Evolutionary conservation across 192 early-diverging fungal species (phyloP).

Genomic region (Mortierella hygrophila): DNA sequence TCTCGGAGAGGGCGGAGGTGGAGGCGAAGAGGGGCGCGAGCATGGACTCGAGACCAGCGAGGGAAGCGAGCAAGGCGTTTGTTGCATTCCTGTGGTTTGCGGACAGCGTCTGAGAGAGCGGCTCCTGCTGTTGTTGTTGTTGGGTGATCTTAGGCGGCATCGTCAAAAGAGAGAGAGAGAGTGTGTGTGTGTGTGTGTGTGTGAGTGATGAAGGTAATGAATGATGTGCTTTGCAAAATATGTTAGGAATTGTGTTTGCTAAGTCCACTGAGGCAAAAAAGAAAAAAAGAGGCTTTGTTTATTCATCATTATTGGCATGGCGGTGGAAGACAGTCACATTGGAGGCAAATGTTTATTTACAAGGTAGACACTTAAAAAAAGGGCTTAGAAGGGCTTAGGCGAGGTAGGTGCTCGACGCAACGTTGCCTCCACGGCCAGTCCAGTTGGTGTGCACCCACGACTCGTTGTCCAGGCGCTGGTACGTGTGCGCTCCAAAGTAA

Average conservation of each 20-base stretch:
- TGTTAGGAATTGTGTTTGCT: too few relatives aligned
- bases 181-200: background rate
- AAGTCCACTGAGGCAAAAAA: too few relatives aligned
- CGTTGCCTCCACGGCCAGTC: constrained; percentile 92
- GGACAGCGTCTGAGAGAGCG: constrained; percentile 21
- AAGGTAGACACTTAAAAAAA: too few relatives aligned
- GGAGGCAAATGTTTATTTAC: too few relatives aligned
- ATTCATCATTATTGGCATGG: too few relatives aligned
- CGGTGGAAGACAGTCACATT: too few relatives aligned
- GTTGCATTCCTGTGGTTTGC: constrained; percentile 48
- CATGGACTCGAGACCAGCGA: constrained; percentile 31
- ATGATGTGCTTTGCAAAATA: too few relatives aligned
- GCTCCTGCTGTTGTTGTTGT: background rate
- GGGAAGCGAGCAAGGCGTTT: constrained; percentile 26
- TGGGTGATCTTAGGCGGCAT: constrained; percentile 21
- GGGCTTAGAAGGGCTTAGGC: constrained; percentile 50
- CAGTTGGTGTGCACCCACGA: constrained; percentile 97
- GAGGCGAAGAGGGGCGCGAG: constrained; percentile 36
- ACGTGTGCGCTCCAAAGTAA: constrained; percentile 99
- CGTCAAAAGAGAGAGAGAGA: background rate
- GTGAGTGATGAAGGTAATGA: too few relatives aligned
- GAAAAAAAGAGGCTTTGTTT: too few relatives aligned
- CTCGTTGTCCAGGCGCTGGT: constrained; percentile 83
- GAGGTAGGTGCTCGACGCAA: constrained; percentile 67
- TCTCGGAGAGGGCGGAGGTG: constrained; percentile 50